Evolutionary conservation across 2,329 filamentous ascomycete species (phyloP).

Genomic region (Sporothrix dimorphospora): DNA sequence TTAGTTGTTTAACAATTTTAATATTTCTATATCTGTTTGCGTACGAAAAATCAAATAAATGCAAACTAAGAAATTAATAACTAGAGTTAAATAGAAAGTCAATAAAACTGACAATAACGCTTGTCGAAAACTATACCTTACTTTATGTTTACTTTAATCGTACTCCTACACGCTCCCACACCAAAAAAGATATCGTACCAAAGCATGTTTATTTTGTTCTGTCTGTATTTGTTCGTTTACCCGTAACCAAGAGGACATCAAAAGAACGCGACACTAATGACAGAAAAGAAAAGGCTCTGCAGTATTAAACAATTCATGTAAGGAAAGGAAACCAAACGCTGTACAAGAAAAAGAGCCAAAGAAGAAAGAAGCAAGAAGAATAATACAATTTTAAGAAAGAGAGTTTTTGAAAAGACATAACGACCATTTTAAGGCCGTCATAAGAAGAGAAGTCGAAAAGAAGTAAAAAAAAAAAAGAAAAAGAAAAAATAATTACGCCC

Average conservation of each 20-base stretch:
- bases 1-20: too few species aligned
- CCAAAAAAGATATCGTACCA: neutral
- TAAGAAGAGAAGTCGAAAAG: neutral
- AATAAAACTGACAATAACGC: too few species aligned
- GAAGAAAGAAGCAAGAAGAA: neutral
- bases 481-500: neutral
- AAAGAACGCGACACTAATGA: neutral
- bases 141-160: too few species aligned
- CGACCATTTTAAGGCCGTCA: neutral
- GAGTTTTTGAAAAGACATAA: neutral
- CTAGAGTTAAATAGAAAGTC: neutral
- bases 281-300: neutral
- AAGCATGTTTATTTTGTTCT: neutral
- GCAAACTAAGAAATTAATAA: neutral
- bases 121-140: too few species aligned
- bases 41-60: neutral
- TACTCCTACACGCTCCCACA: too few species aligned
- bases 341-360: neutral
- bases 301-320: neutral
- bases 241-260: constrained; percentile 18
- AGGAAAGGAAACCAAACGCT: neutral
- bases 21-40: too few species aligned
- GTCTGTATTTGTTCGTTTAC: constrained; percentile 14
- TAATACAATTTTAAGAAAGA: constrained; percentile 4
- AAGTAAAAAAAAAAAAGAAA: neutral